Evolutionary conservation across 768 basidiomycete genomes (phyloP).

Genomic region (Serendipita sp.): DNA sequence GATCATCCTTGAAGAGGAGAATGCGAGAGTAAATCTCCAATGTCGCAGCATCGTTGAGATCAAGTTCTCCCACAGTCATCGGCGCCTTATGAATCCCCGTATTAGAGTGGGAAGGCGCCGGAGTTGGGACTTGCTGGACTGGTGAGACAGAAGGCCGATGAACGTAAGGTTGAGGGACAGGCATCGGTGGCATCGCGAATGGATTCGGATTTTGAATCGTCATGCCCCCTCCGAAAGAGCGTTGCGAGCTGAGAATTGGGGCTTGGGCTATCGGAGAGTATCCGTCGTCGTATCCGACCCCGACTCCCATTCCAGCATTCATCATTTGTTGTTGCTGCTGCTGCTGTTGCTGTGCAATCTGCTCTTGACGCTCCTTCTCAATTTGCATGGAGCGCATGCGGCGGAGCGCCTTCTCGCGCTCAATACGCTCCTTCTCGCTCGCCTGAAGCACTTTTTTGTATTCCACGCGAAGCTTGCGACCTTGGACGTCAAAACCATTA

Average conservation of each 20-base stretch:
- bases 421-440: constrained; percentile 96
- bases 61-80: constrained; percentile 47
- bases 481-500: constrained; percentile 91
- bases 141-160: constrained; percentile 13
- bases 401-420: constrained; percentile 93
- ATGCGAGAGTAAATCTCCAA: constrained; percentile 96
- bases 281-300: not conserved
- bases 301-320: constrained; percentile 33
- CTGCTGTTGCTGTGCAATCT: constrained; percentile 23
- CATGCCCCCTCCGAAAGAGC: constrained; percentile 25
- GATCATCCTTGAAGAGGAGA: constrained; percentile 92
- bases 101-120: constrained; percentile 40
- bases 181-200: constrained; percentile 4
- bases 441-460: constrained; percentile 99
- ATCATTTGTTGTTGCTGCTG: constrained; percentile 53
- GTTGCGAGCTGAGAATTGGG: constrained; percentile 27
- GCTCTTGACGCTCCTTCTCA: constrained; percentile 56
- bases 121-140: constrained; percentile 27
- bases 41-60: constrained; percentile 89
- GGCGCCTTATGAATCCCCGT: constrained; percentile 47
- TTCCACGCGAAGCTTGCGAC: constrained; percentile 93
- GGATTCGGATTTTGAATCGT: constrained; percentile 25
- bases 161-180: constrained; percentile 16
- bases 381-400: constrained; percentile 96
- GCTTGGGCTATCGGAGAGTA: not conserved